Percentiles rank a stretch among this genome's conserved stretches.
These are phyloP conservation scores for Boletus reticulatus DNA, from an alignment of 768 basidiomycete species.

Conservation along the genomic window DNA sequence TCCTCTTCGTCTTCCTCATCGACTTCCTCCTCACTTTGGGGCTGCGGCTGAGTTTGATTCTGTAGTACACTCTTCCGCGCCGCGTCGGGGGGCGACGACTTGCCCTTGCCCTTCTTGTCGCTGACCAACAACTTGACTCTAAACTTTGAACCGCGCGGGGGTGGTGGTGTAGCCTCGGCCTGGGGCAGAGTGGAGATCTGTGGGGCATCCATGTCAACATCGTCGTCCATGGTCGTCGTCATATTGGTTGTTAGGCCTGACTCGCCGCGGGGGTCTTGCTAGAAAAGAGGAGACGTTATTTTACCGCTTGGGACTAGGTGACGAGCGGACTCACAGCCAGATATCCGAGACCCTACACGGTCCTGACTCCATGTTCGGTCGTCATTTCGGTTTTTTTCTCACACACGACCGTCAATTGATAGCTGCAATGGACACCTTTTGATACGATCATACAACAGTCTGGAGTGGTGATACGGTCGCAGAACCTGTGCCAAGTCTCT, in stretches of 20 bases:
- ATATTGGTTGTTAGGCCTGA: not conserved
- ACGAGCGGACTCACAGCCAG: not conserved
- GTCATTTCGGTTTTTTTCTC: conserved; percentile 15
- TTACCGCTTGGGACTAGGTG: not conserved
- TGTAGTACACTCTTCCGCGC: conserved; percentile 23
- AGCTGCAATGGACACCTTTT: no score
- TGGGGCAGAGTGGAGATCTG: conserved; percentile 77
- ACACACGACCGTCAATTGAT: not conserved
- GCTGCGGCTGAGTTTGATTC: conserved; percentile 18
- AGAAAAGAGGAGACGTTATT: not conserved
- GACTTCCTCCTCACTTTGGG: conserved; percentile 46
- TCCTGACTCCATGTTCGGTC: not conserved
- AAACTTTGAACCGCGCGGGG: conserved; percentile 39
- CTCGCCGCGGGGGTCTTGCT: not conserved
- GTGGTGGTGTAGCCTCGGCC: conserved; percentile 64
- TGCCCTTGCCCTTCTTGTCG: conserved; percentile 40
- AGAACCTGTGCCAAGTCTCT: no score
- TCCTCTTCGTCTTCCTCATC: conserved; percentile 73
- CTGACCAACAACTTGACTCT: conserved; percentile 52
- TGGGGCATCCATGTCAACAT: conserved; percentile 74
- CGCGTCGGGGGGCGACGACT: conserved; percentile 28
- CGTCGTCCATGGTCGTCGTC: conserved; percentile 35
- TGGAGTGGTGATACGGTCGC: no score
- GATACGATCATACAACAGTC: no score
- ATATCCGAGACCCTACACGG: not conserved